Conservation (phyloP, 768 basidiomycete genomes). For the Podaxis sp. region DNA sequence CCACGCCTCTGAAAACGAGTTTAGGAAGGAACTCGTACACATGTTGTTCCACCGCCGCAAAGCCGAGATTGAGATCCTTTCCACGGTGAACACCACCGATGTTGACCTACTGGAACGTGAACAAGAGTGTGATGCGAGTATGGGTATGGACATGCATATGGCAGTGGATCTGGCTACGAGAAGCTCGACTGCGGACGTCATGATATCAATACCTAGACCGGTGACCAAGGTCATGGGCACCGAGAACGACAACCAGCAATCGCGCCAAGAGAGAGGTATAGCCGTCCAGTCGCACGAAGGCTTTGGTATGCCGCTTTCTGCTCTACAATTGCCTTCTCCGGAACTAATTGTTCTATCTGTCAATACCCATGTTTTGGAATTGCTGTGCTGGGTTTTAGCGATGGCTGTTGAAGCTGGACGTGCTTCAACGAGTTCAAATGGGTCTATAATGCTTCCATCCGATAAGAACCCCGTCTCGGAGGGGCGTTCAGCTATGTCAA, state of each 20-base stretch:
- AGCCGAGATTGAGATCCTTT: slow-evolving; percentile 86
- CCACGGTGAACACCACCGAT: slow-evolving; percentile 11
- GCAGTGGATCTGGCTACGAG: neutral
- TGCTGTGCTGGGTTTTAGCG: neutral
- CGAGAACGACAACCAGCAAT: neutral
- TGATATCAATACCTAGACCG: neutral
- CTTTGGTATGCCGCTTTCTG: neutral
- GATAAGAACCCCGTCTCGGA: too few relatives aligned
- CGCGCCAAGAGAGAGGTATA: neutral
- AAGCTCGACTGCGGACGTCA: neutral
- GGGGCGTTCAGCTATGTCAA: too few relatives aligned
- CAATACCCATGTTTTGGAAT: neutral
- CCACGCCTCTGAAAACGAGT: neutral
- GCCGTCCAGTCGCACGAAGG: neutral
- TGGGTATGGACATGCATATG: neutral
- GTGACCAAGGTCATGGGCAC: neutral
- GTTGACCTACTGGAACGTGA: neutral
- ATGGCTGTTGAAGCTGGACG: neutral
- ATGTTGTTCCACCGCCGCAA: slow-evolving; percentile 85
- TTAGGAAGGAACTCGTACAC: slow-evolving; percentile 75
- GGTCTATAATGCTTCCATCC: too few relatives aligned
- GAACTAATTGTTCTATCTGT: neutral
- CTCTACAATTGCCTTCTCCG: neutral
- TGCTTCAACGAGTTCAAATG: too few relatives aligned
- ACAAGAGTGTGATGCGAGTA: neutral